Evolutionary conservation across 371 early-diverging fungal species (phyloP), one percentile per base, ranked within the genome.

Genomic region (Zychaea mexicana): DNA sequence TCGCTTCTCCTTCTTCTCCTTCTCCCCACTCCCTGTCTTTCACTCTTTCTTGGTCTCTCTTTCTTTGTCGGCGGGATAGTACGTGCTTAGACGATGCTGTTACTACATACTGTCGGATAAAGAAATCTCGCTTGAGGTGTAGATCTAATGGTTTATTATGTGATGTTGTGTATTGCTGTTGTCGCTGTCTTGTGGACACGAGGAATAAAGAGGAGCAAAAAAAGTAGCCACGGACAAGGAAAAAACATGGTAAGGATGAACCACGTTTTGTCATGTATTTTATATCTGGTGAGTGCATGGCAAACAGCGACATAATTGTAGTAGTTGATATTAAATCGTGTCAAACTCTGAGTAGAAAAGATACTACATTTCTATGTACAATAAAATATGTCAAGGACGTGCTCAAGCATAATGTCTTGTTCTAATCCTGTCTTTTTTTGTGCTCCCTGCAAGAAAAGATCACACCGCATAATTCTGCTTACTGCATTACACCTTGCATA

Each of bases 41-140:
- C n/a, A 12, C 42, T 42, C 15, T 42, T 42, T 42, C 4, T 12
- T n/a, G n/a, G n/a, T n/a, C n/a, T n/a, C n/a, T n/a, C n/a, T n/a
- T n/a, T 49, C 6, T 49, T 45, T 22, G 22, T 49, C 49, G 49
- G 49, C 49, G 49, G 49, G 49, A 49, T 49, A 49, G 49, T 24
- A 22, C 15, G 42, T 42, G n/a, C n/a, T 42, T 17, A 17, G 7
- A 42, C n/a, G 15, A 17, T 4, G 4, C 15, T 12, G n/a, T 4
- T 42, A 42, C 3, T 42, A 12, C n/a, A 2, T 12, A 46, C n/a
- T 46, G 7, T n/a, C n/a, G 46, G n/a, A 15, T 46, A 46, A 46
- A 46, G 46, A 46, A 46, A 19, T 24, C 13, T 49, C 22, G 4
- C 49, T 49, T 49, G 49, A 49, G 49, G 46, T 46, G 38, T 36